Evolutionary conservation across 495 filamentous ascomycete genomes (phyloP).

Genomic region (Amniculicola lignicola): DNA sequence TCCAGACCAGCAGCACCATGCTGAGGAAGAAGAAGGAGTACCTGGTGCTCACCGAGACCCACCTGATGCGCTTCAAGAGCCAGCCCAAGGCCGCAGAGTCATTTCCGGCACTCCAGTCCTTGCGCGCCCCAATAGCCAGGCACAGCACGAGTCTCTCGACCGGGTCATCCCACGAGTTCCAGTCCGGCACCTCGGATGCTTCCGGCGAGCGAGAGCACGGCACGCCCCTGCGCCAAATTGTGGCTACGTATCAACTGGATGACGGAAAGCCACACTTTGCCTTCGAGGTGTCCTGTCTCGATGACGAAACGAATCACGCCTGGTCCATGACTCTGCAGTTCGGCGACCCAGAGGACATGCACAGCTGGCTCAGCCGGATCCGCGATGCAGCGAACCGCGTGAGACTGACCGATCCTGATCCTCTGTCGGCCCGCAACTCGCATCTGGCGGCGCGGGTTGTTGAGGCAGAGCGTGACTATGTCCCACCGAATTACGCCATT

Average conservation of each 20-base stretch:
- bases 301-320: conserved; percentile 64
- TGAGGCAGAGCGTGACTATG: conserved; percentile 71
- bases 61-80: conserved; percentile 78
- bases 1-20: conserved; percentile 76
- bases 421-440: conserved; percentile 58
- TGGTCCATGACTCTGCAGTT: conserved; percentile 67
- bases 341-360: conserved; percentile 66
- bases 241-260: conserved; percentile 76
- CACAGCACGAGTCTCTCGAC: conserved; percentile 53
- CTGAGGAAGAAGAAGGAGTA: conserved; percentile 86
- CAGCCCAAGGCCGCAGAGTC: conserved; percentile 66
- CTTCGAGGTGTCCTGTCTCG: conserved; percentile 72
- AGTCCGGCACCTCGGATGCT: conserved; percentile 47
- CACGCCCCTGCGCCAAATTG: conserved; percentile 68
- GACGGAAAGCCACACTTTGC: conserved; percentile 74
- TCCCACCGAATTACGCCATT: conserved; percentile 67
- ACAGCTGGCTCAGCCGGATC: conserved; percentile 71
- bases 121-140: conserved; percentile 22
- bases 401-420: conserved; percentile 51
- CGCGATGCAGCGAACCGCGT: conserved; percentile 57
- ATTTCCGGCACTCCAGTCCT: conserved; percentile 39
- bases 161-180: conserved; percentile 61
- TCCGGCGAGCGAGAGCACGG: conserved; percentile 52
- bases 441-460: conserved; percentile 64
- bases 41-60: conserved; percentile 81